Percentiles rank a stretch among this genome's conserved stretches.
These are phyloP conservation scores for Achlya hypogyna DNA, from an alignment of 352 stramenopile species.

Conservation along the genomic window DNA sequence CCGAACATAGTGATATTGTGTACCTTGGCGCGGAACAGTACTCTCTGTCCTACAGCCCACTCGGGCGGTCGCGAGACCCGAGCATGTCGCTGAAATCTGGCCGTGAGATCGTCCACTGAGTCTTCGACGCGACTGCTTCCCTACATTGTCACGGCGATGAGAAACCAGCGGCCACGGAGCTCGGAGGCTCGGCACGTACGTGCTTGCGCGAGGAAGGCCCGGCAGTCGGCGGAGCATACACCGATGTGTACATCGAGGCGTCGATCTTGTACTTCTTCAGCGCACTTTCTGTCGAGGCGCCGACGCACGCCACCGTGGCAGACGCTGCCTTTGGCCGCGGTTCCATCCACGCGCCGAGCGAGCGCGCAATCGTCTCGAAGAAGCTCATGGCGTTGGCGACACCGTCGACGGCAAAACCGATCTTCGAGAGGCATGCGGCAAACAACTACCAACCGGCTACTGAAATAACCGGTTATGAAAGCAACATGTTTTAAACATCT, in stretches of 20 bases:
- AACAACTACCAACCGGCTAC: not conserved
- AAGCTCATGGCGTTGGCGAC: constrained; percentile 10
- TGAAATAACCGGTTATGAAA: not conserved
- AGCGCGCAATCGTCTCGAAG: constrained; percentile 18
- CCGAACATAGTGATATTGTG: not conserved
- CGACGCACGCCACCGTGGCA: not conserved
- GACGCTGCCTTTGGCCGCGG: not conserved
- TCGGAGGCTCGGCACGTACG: too few species aligned
- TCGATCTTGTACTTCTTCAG: constrained; percentile 22
- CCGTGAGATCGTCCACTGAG: not conserved
- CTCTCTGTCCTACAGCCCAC: not conserved
- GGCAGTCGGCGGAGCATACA: not conserved
- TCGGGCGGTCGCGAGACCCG: not conserved
- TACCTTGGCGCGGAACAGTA: constrained; percentile 4
- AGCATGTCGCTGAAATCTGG: constrained; percentile 3
- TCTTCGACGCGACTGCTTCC: not conserved
- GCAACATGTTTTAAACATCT: not conserved
- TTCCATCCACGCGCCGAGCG: not conserved
- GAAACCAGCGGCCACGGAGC: too few species aligned
- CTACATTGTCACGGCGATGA: too few species aligned
- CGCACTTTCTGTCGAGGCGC: not conserved
- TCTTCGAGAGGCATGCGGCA: not conserved
- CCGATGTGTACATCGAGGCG: not conserved
- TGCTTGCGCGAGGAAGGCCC: not conserved
- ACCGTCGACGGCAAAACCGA: not conserved